A percentile compares a stretch with the other conserved stretches of the same genome.
Evolutionary conservation across 352 stramenopile genomes (phyloP).

Genomic region (Blastocystis sp.): DNA sequence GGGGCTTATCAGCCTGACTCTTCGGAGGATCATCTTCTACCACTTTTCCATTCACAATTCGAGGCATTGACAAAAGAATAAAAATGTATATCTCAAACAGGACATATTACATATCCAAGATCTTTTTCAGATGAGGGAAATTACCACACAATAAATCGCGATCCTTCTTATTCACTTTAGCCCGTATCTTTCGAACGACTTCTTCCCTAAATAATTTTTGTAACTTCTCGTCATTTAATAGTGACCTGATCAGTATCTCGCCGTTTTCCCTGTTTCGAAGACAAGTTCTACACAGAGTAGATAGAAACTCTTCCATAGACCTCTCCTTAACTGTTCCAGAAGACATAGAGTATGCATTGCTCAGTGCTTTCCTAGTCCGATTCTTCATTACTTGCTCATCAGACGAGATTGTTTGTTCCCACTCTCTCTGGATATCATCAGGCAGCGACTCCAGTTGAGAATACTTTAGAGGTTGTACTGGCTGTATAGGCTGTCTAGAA

Average conservation of each 20-base stretch:
- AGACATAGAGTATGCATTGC: neutral
- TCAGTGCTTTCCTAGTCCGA: neutral
- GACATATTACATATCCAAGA: neutral
- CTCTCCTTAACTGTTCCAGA: neutral
- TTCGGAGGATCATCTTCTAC: neutral
- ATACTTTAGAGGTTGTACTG: neutral
- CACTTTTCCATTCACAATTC: slow-evolving; percentile 18
- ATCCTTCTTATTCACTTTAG: neutral
- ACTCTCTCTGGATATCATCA: neutral
- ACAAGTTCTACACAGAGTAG: neutral
- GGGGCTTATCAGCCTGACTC: neutral
- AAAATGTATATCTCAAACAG: neutral
- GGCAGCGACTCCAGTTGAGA: neutral
- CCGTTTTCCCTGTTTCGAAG: neutral
- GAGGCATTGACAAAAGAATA: neutral
- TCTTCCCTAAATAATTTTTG: neutral
- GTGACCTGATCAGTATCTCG: neutral
- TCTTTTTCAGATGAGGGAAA: neutral
- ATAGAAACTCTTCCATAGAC: neutral
- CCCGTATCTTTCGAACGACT: neutral
- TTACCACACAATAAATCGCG: neutral
- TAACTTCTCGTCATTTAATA: neutral
- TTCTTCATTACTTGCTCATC: slow-evolving; percentile 30
- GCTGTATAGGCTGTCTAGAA: neutral
- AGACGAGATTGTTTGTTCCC: neutral